Base-by-base conservation (phyloP, 371 early-diverging fungal genomes). In the Mucor sp. region DNA sequence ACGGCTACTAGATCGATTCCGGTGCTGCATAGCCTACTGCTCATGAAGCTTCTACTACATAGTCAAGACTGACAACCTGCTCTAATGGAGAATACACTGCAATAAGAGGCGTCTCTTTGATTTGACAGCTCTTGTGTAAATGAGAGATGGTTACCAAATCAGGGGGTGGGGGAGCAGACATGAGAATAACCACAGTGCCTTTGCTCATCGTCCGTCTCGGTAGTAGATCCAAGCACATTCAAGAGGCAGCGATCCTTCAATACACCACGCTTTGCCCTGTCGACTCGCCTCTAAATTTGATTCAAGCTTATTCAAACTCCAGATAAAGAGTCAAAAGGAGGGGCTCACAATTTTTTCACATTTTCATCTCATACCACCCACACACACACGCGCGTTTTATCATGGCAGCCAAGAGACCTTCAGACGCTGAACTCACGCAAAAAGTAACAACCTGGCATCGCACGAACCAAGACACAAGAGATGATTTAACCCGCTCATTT, bases 361-460 rank as follows among this genome's bases (percentile, higher is more conserved):
- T 41, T 39, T 55, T 56, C 56, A 55, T 63, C 56, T 41, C 63
- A 55, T 55, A 39, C 14, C 58, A 32, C 41, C 15, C 41, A 12
- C 58, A 63, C 33, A 39, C 19, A 39, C 23, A 50, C 37, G 60
- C 66, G 66, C 60, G 66, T 66, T 58, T 63, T 59, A 70, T 23
- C 23, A 71, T 71, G 72, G 33, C 74, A 12, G 58, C 61, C 35
- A 79, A 83, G 58, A 78, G 74, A 65, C 74, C 74, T n/a, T 67
- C 76, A 25, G 83, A 83, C 48, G 83, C 83, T 32, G 83, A 83
- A 59, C 64, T 83, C 58, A 79, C 79, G n/a, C 79, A 77, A 67
- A 77, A 80, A 64, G 83, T 78, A 79, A 47, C 21, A 21, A 21
- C 23, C 47, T 21, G 8, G 21, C 6, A 19, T 47, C 19, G 21